Conservation (phyloP, 208 protist species). For the Angomonas deanei region DNA sequence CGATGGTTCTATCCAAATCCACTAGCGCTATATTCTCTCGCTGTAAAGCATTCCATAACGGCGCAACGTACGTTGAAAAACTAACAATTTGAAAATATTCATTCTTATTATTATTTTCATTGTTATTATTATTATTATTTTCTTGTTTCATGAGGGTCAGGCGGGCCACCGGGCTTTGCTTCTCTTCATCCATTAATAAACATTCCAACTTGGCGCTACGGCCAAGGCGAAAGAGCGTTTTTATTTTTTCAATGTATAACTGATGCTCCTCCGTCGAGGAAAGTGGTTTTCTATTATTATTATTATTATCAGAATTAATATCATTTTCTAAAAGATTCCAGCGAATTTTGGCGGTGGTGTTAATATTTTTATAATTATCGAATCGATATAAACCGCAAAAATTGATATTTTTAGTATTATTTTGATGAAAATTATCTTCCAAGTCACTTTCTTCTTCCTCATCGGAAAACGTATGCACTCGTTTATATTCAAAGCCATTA, state of each 20-base stretch:
- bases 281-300: conserved; percentile 8
- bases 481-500: neutral
- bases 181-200: conserved; percentile 45
- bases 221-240: conserved; percentile 58
- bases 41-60: conserved; percentile 49
- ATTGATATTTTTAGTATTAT: too few relatives aligned
- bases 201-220: conserved; percentile 51
- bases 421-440: neutral
- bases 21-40: conserved; percentile 64
- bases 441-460: neutral
- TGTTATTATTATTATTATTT: too few relatives aligned
- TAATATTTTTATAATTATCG: too few relatives aligned
- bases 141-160: conserved; percentile 22
- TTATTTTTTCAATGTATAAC: conserved; percentile 52
- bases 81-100: too few relatives aligned
- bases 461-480: conserved; percentile 5
- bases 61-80: conserved; percentile 55
- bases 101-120: too few relatives aligned
- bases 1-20: conserved; percentile 80
- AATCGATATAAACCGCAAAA: too few relatives aligned
- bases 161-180: conserved; percentile 49
- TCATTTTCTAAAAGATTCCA: conserved; percentile 2
- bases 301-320: too few relatives aligned
- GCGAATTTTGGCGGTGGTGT: too few relatives aligned
- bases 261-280: conserved; percentile 40